Conservation (phyloP, 2,329 filamentous ascomycete species). For the Alternaria arborescens region DNA sequence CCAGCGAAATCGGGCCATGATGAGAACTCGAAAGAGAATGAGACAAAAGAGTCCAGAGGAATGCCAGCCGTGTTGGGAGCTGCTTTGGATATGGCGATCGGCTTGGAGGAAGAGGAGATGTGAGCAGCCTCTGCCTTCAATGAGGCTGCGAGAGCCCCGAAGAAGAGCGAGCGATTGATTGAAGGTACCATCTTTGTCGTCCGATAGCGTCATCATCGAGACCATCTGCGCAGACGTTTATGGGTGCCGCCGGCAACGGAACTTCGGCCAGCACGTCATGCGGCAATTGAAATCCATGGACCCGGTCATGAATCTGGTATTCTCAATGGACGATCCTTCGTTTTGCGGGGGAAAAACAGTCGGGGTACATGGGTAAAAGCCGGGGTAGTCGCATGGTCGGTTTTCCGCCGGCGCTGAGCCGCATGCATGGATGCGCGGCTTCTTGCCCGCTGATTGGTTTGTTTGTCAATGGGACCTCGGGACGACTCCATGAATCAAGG, state of each 20-base stretch:
- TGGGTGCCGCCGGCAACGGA: conserved; percentile 7
- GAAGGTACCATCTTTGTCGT: background rate
- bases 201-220: background rate
- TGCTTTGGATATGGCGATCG: background rate
- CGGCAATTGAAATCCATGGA: conserved; percentile 4
- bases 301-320: background rate
- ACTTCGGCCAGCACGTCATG: background rate
- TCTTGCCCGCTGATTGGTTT: background rate
- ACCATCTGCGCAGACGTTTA: background rate
- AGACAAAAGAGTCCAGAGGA: conserved; percentile 11
- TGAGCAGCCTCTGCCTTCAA: conserved; percentile 1
- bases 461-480: background rate
- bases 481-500: too few species aligned
- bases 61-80: conserved; percentile 5
- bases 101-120: background rate
- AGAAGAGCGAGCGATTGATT: background rate
- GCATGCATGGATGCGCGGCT: too few species aligned
- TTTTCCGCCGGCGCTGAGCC: background rate
- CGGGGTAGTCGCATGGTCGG: background rate
- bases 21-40: conserved; percentile 11
- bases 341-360: background rate
- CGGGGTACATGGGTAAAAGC: background rate
- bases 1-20: conserved; percentile 15
- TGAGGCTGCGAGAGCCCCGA: background rate
- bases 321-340: background rate